Evolutionary conservation across 2,329 filamentous ascomycete species (phyloP).

Genomic region (Arthroderma sp.): DNA sequence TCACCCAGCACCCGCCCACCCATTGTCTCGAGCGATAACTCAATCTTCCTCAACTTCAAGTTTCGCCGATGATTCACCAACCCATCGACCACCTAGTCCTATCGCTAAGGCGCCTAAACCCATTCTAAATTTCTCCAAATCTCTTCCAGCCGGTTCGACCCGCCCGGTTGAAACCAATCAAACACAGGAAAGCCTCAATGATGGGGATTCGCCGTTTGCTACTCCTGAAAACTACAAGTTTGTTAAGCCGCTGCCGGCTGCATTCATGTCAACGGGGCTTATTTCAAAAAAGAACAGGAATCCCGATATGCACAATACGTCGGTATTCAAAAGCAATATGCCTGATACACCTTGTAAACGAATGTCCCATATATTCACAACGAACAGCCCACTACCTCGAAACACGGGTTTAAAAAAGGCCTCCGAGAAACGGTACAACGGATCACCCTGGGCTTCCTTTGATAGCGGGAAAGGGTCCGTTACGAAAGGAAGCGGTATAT

Average conservation of each 20-base stretch:
- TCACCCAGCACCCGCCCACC: slow-evolving; percentile 49
- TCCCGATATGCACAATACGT: slow-evolving; percentile 45
- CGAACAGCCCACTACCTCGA: slow-evolving; percentile 41
- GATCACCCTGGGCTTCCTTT: slow-evolving; percentile 55
- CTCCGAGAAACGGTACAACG: slow-evolving; percentile 56
- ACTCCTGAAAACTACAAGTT: slow-evolving; percentile 67
- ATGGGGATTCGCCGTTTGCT: slow-evolving; percentile 44
- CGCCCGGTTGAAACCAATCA: slow-evolving; percentile 24
- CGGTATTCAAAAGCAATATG: slow-evolving; percentile 51
- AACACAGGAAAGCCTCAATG: slow-evolving; percentile 37
- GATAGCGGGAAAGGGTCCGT: slow-evolving; percentile 54
- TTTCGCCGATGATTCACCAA: slow-evolving; percentile 58
- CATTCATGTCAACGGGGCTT: slow-evolving; percentile 87
- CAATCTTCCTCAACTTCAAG: slow-evolving; percentile 77
- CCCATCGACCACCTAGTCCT: slow-evolving; percentile 44
- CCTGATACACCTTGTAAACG: slow-evolving; percentile 97
- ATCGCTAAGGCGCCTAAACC: slow-evolving; percentile 39
- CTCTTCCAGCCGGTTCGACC: slow-evolving; percentile 55
- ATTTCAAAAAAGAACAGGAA: slow-evolving; percentile 89
- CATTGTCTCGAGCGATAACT: slow-evolving; percentile 72
- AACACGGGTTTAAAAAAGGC: slow-evolving; percentile 49
- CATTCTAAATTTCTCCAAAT: slow-evolving; percentile 55
- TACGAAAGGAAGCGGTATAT: slow-evolving; percentile 48
- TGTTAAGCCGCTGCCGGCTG: slow-evolving; percentile 62
- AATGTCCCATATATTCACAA: slow-evolving; percentile 54